Percentiles rank a stretch among this genome's conserved stretches.
phyloP scores from a whole-genome alignment of 345 rosid species.

The Citrus sp. region DNA sequence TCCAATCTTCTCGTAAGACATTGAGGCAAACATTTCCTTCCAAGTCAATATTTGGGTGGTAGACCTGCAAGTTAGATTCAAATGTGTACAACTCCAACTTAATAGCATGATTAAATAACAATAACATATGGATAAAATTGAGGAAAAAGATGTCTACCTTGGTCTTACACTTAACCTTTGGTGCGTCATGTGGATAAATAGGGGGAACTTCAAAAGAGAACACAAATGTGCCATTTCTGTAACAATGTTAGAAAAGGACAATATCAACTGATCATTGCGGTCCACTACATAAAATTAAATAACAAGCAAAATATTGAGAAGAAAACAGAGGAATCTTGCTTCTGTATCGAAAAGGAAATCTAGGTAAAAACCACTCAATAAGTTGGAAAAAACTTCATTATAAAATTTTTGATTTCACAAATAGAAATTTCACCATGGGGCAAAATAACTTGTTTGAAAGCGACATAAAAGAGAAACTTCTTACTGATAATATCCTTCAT shows the following conservation, averaged over 20 bases:
- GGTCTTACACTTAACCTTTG: constrained; percentile 97
- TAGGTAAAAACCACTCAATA: too few relatives aligned
- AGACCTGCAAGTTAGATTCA: constrained; percentile 49
- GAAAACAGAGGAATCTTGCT: neutral
- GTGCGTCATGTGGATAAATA: constrained; percentile 92
- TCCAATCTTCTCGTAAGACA: constrained; percentile 96
- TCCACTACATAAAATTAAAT: neutral
- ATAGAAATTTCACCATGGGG: neutral
- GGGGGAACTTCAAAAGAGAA: constrained; percentile 91
- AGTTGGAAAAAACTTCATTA: too few relatives aligned
- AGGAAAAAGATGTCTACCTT: constrained; percentile 43
- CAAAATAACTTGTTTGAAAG: neutral
- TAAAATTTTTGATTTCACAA: neutral
- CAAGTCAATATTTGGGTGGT: constrained; percentile 97
- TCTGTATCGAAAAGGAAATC: neutral
- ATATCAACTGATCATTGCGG: neutral
- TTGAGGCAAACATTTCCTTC: constrained; percentile 98
- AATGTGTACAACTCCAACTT: neutral
- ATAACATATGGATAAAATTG: neutral
- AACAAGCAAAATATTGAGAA: neutral
- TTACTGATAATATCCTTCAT: constrained; percentile 84
- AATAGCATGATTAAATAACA: neutral
- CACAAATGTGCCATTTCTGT: constrained; percentile 75
- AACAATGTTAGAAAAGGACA: neutral
- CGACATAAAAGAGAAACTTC: constrained; percentile 18